Percentiles rank a stretch among this genome's conserved stretches.
Conservation (phyloP, 495 filamentous ascomycete genomes). For the Penicillium coprophilum region DNA sequence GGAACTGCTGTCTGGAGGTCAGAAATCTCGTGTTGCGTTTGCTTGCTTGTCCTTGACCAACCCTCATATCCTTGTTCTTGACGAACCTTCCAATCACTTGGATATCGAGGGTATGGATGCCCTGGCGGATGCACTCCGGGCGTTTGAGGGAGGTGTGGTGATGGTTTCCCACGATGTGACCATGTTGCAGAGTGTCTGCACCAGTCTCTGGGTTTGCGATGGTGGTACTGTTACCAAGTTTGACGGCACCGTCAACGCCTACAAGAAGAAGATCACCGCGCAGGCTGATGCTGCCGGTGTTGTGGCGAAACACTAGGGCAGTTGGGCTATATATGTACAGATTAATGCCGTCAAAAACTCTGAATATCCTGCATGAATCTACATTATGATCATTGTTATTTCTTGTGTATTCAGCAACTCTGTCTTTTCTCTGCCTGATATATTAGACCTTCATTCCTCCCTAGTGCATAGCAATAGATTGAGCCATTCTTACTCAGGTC, state of each 20-base stretch:
- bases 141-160: slow-evolving; percentile 90
- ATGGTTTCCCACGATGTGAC: slow-evolving; percentile 99
- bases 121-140: slow-evolving; percentile 72
- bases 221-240: slow-evolving; percentile 95
- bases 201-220: slow-evolving; percentile 94
- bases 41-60: slow-evolving; percentile 89
- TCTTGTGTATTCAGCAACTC: not conserved
- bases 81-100: slow-evolving; percentile 97
- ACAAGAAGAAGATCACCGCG: slow-evolving; percentile 92
- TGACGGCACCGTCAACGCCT: slow-evolving; percentile 89
- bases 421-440: not conserved
- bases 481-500: not conserved
- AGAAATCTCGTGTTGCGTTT: slow-evolving; percentile 98
- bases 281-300: slow-evolving; percentile 89
- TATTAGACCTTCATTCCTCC: not conserved
- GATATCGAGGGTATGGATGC: slow-evolving; percentile 99
- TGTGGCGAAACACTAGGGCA: slow-evolving; percentile 44
- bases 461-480: not conserved
- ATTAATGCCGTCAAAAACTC: slow-evolving; percentile 9
- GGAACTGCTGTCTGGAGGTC: slow-evolving; percentile 90
- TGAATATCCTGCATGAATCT: slow-evolving; percentile 1
- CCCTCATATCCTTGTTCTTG: slow-evolving; percentile 95
- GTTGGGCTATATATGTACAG: slow-evolving; percentile 4
- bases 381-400: slow-evolving; percentile 1
- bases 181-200: slow-evolving; percentile 96